Base-by-base conservation (phyloP, 768 basidiomycete genomes). In the Rickenella mellea region DNA sequence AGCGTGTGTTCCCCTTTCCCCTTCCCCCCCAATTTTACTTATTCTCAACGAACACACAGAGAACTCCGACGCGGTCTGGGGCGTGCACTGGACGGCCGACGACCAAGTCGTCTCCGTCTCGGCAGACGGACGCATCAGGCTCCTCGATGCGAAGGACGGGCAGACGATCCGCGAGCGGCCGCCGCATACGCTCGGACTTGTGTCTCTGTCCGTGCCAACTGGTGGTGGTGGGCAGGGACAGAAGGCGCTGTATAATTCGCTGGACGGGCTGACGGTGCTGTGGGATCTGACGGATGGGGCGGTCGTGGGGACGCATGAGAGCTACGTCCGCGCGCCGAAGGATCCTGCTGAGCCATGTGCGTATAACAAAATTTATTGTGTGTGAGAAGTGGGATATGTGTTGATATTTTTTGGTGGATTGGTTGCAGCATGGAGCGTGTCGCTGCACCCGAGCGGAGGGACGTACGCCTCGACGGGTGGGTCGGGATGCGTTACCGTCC, bases 161-260 rank as follows among this genome's bases (percentile, higher is more conserved):
- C 77, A 83, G 51, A 73, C 75, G 2, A 69, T 67, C 54, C 71
- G 46, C 47, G 65, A 79, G 26, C 76, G 79, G 14, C 62, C 76
- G 27, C 69, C 82, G n/a, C 87, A 94, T 62, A 79, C 87, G 6
- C 78, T 94, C 15, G 91, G 86, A 2, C 76, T 91, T 49, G 76
- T 88, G 14, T 89, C 89, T 5, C 62, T 94, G 26, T 88, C 86
- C 14, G 76, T 76, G 6, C 73, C 80, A 15, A 69, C 73, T 0
- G 69, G 77, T 37, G n/a, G n/a, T n/a, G n/a, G n/a, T n/a, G n/a
- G n/a, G n/a, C 46, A 55, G 30, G 92, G 87, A 6, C 67, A 63
- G 36, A 64, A 62, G 24, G 88, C 78, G 0, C 58, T 96, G 33
- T 83, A 80, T 51, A 90, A 90, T 53, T 83, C 83, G 42, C 67